These are phyloP conservation scores for Phytophthora syringae DNA, from an alignment of 352 stramenopile species.

Conservation along the genomic window DNA sequence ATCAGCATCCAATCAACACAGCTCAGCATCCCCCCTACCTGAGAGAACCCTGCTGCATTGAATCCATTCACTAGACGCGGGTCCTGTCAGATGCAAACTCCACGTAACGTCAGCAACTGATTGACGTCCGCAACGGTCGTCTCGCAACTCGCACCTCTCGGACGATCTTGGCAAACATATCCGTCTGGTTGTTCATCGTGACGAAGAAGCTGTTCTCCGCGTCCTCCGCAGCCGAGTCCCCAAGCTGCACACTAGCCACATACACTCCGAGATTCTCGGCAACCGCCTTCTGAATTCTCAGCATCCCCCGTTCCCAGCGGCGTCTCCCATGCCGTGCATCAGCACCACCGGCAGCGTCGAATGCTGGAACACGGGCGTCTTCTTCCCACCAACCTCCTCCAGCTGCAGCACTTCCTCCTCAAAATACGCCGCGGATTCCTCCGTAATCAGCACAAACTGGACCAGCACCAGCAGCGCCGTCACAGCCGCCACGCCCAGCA, in stretches of 20 bases:
- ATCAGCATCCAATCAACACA: background rate
- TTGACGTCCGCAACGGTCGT: conserved; percentile 1
- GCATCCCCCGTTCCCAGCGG: conserved; percentile 92
- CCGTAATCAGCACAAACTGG: conserved; percentile 57
- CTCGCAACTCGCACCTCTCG: conserved; percentile 43
- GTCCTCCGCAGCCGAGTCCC: conserved; percentile 82
- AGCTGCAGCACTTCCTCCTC: conserved; percentile 23
- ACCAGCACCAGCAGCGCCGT: conserved; percentile 54
- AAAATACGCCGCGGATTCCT: conserved; percentile 45
- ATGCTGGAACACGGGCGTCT: conserved; percentile 43
- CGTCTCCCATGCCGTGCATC: conserved; percentile 96
- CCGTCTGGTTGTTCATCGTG: conserved; percentile 92
- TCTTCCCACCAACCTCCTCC: conserved; percentile 15
- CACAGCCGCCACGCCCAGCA: conserved; percentile 42
- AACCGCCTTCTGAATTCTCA: conserved; percentile 74
- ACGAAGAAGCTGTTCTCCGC: conserved; percentile 94
- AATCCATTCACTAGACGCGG: conserved; percentile 88
- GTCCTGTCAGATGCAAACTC: conserved; percentile 52
- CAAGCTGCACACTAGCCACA: conserved; percentile 89
- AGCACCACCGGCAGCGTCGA: conserved; percentile 72
- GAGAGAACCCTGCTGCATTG: conserved; percentile 93
- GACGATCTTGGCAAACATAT: conserved; percentile 90
- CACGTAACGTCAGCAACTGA: background rate
- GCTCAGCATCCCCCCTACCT: conserved; percentile 47
- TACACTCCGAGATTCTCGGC: conserved; percentile 85